These are phyloP conservation scores for Russula olivacea DNA, from an alignment of 768 basidiomycete genomes.

Conservation along the genomic window DNA sequence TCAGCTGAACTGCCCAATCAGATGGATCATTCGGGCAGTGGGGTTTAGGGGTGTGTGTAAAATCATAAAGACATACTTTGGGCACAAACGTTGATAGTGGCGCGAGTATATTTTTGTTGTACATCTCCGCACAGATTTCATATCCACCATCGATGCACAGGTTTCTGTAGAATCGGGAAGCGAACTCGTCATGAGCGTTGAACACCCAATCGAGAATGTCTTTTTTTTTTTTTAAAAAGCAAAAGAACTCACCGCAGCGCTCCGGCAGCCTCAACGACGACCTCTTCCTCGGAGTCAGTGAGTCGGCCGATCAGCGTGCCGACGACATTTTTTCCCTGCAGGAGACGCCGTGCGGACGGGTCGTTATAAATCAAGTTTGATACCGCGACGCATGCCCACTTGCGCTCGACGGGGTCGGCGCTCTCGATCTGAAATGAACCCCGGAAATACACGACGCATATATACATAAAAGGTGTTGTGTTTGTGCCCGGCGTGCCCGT, in stretches of 20 bases:
- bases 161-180: constrained; percentile 49
- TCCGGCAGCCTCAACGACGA: constrained; percentile 83
- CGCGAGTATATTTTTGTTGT: constrained; percentile 86
- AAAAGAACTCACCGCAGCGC: constrained; percentile 62
- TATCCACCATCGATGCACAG: constrained; percentile 92
- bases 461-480: neutral
- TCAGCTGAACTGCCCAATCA: neutral
- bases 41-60: neutral
- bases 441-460: too few species aligned
- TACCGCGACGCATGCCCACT: constrained; percentile 96
- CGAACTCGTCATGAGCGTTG: neutral
- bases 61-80: constrained; percentile 44
- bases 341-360: constrained; percentile 79
- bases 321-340: constrained; percentile 89
- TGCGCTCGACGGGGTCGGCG: constrained; percentile 71
- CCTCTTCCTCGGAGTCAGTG: constrained; percentile 86
- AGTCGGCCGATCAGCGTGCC: constrained; percentile 81
- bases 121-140: constrained; percentile 95
- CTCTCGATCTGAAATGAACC: constrained; percentile 55
- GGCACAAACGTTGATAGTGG: constrained; percentile 71
- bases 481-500: too few species aligned
- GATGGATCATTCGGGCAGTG: neutral
- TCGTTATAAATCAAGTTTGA: constrained; percentile 94
- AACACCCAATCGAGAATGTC: too few species aligned
- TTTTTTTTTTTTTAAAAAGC: constrained; percentile 1